These are phyloP conservation scores for Tetrastigma voinierianum DNA, from an alignment of 164 flowering plant genomes.

Conservation along the genomic window DNA sequence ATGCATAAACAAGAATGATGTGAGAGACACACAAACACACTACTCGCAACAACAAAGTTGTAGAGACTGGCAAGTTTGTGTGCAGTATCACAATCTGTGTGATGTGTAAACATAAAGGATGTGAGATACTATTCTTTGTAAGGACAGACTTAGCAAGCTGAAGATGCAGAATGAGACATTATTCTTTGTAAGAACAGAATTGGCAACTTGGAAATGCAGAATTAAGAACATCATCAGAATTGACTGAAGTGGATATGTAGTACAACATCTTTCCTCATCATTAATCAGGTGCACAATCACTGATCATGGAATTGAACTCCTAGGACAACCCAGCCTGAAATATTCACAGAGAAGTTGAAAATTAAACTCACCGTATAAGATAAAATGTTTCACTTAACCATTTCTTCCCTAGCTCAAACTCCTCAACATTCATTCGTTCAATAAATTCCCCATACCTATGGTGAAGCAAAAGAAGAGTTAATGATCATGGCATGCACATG, in stretches of 20 bases:
- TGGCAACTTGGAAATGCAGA: neutral
- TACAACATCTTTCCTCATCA: neutral
- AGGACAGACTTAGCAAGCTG: neutral
- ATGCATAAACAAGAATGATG: too few relatives aligned
- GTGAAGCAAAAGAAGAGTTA: constrained; percentile 3
- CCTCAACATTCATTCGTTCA: constrained; percentile 72
- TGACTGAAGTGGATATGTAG: neutral
- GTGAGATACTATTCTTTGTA: too few relatives aligned
- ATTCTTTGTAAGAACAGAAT: too few relatives aligned
- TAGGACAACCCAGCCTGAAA: neutral
- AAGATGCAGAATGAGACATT: neutral
- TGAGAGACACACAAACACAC: too few relatives aligned
- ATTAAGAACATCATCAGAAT: neutral
- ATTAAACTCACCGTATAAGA: constrained; percentile 71
- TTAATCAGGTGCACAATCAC: neutral
- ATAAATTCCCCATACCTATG: constrained; percentile 62
- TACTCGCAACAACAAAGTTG: too few relatives aligned
- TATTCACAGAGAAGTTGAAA: neutral
- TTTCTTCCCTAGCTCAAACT: constrained; percentile 77
- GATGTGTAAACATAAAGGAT: too few relatives aligned
- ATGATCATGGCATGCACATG: neutral
- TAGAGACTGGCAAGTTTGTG: too few relatives aligned
- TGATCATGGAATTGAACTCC: too few relatives aligned
- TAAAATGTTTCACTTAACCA: constrained; percentile 82
- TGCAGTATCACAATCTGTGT: too few relatives aligned